These are phyloP conservation scores for Nakazawaea wickerhamii DNA, from an alignment of 805 yeast species.

Conservation along the genomic window DNA sequence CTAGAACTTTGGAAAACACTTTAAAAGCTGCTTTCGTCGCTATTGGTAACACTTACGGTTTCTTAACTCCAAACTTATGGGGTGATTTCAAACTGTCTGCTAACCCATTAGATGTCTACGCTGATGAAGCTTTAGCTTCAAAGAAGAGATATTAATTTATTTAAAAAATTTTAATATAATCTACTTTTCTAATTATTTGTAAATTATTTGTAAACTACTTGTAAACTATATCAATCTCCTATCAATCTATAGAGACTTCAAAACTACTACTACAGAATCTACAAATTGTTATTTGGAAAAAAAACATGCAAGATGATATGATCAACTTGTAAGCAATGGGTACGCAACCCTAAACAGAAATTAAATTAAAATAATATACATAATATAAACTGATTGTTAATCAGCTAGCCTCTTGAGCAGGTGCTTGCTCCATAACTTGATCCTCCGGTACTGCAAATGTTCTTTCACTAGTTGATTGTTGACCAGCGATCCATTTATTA, in stretches of 20 bases:
- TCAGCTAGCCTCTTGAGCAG: constrained; percentile 34
- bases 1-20: constrained; percentile 99
- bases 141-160: constrained; percentile 68
- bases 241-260: too few species aligned
- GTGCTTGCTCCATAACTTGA: constrained; percentile 65
- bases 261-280: too few species aligned
- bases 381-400: background rate
- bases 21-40: constrained; percentile 99
- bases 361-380: background rate
- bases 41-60: constrained; percentile 99
- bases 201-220: too few species aligned
- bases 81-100: constrained; percentile 73
- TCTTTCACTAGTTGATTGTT: constrained; percentile 47
- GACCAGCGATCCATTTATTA: constrained; percentile 27
- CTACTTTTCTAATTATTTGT: background rate
- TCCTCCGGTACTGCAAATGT: constrained; percentile 75
- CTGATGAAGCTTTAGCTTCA: constrained; percentile 72
- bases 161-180: constrained; percentile 8
- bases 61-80: constrained; percentile 99
- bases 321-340: too few species aligned
- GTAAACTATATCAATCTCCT: too few species aligned
- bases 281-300: too few species aligned
- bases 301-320: too few species aligned
- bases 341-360: background rate
- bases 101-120: constrained; percentile 93